Evolutionary conservation across 1,139 yeast species (phyloP).

Genomic region (Debaryomycetaceae sp.): DNA sequence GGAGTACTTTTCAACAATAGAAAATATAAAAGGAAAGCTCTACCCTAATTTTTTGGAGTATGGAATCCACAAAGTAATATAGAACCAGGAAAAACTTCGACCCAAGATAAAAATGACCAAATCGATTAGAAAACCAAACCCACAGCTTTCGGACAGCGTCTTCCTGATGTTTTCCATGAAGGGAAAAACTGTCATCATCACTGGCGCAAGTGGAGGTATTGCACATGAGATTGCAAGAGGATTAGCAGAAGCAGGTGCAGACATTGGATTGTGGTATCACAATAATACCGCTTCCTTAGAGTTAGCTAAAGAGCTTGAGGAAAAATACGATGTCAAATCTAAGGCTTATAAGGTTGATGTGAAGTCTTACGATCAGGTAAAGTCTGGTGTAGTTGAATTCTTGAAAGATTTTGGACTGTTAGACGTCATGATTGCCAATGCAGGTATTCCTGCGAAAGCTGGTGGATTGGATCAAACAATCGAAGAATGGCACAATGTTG

Average conservation of each 20-base stretch:
- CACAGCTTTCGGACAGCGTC: conserved; percentile 7
- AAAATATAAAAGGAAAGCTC: no score
- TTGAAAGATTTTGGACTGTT: conserved; percentile 13
- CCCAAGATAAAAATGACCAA: not conserved
- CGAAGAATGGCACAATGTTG: conserved; percentile 3
- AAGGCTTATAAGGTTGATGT: conserved; percentile 4
- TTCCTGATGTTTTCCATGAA: conserved; percentile 4
- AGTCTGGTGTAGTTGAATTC: conserved; percentile 10
- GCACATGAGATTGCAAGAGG: conserved; percentile 4
- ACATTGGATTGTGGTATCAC: conserved; percentile 3
- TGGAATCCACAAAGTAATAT: no score
- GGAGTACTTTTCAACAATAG: no score
- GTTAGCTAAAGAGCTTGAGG: conserved; percentile 2
- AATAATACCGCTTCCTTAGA: conserved; percentile 1
- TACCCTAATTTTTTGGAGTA: no score
- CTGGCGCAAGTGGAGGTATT: conserved; percentile 4
- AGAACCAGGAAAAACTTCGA: not conserved
- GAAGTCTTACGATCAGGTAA: conserved; percentile 3
- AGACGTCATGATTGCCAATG: conserved; percentile 19
- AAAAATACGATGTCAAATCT: conserved; percentile 1
- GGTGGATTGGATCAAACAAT: conserved; percentile 4
- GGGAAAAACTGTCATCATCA: conserved; percentile 1
- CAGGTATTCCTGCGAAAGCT: conserved; percentile 16
- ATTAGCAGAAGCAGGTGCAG: conserved; percentile 5
- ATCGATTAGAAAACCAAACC: conserved; percentile 4